Conservation (phyloP, 2,329 filamentous ascomycete species). For the Alternaria triticina region DNA sequence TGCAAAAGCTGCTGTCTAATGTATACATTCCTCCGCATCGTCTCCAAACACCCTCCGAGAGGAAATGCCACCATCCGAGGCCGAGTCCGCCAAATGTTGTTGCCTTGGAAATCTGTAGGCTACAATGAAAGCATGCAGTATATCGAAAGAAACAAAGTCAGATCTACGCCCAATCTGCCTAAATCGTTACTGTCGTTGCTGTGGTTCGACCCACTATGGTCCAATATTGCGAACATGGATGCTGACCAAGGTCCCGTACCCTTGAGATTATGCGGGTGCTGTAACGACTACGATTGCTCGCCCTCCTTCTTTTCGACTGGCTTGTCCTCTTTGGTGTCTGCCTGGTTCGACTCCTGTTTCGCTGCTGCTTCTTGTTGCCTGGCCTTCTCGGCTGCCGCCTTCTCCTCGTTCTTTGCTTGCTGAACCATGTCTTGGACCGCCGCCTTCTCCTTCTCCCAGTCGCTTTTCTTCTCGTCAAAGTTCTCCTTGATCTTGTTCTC, state of each 20-base stretch:
- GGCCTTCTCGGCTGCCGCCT: slow-evolving; percentile 49
- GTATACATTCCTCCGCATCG: slow-evolving; percentile 33
- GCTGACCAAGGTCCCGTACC: not conserved
- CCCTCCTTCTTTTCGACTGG: slow-evolving; percentile 19
- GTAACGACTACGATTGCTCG: slow-evolving; percentile 1
- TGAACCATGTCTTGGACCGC: slow-evolving; percentile 73
- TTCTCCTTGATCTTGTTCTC: slow-evolving; percentile 80
- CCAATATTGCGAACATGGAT: not conserved
- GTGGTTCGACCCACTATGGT: not conserved
- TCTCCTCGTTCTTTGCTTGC: slow-evolving; percentile 57
- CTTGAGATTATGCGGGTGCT: not conserved
- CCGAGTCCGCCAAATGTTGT: slow-evolving; percentile 15
- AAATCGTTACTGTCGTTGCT: slow-evolving; percentile 26
- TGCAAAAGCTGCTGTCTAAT: slow-evolving; percentile 41
- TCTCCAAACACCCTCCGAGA: slow-evolving; percentile 27
- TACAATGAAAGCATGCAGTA: not conserved
- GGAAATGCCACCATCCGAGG: slow-evolving; percentile 16
- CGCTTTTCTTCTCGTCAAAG: slow-evolving; percentile 75
- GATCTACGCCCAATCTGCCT: slow-evolving; percentile 6
- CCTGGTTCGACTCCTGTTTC: slow-evolving; percentile 32
- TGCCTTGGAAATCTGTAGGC: not conserved
- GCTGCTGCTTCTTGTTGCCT: slow-evolving; percentile 62
- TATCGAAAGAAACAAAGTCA: slow-evolving; percentile 6
- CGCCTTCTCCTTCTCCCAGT: slow-evolving; percentile 91
- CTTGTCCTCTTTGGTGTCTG: slow-evolving; percentile 30